Conservation (phyloP, 495 filamentous ascomycete species). For the Xylaria telfairii region DNA sequence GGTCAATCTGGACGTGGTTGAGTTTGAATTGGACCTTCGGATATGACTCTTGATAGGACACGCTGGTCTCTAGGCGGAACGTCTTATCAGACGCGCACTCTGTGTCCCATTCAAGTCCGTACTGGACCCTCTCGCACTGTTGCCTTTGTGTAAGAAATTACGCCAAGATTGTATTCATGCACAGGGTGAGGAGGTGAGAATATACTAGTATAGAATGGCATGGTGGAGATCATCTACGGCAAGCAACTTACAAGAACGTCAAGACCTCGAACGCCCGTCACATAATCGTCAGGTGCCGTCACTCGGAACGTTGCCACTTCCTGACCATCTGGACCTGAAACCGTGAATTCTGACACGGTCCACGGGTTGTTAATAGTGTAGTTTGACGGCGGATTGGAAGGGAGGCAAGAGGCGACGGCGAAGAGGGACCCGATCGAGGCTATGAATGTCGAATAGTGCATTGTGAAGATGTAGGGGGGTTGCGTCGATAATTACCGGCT, state of each 20-base stretch:
- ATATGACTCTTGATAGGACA: conserved; percentile 22
- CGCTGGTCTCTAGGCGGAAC: conserved; percentile 17
- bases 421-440: conserved; percentile 12
- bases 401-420: conserved; percentile 7
- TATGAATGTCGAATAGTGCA: conserved; percentile 7
- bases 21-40: conserved; percentile 15
- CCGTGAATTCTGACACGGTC: conserved; percentile 16
- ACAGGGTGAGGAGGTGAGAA: background rate
- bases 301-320: conserved; percentile 22
- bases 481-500: conserved; percentile 10
- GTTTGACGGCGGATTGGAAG: background rate
- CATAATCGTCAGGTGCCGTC: conserved; percentile 18
- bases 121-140: conserved; percentile 16
- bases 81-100: conserved; percentile 19
- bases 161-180: background rate
- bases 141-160: conserved; percentile 7
- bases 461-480: conserved; percentile 11
- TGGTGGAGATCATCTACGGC: background rate
- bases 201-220: too few species aligned
- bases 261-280: conserved; percentile 21
- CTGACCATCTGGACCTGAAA: conserved; percentile 12
- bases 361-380: conserved; percentile 11
- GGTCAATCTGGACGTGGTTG: conserved; percentile 21
- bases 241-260: conserved; percentile 19
- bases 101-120: conserved; percentile 13